Evolutionary conservation across 1,284 basidiomycete species (phyloP).

Genomic region (Fomitiporia mediterranea): DNA sequence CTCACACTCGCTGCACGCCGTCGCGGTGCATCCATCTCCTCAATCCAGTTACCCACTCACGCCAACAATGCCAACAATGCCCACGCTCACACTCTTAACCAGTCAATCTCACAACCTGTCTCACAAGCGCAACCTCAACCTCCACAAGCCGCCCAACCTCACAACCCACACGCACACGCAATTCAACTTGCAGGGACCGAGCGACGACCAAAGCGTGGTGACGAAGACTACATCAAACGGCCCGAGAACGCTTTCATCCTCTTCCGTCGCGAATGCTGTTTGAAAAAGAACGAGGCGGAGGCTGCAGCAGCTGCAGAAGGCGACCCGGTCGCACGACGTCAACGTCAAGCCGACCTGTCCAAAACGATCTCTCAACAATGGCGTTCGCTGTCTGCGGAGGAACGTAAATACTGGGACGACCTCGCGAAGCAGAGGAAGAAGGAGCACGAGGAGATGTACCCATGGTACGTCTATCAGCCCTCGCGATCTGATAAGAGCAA

Average conservation of each 20-base stretch:
- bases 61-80: no score
- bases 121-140: slow-evolving; percentile 26
- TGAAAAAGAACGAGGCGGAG: slow-evolving; percentile 49
- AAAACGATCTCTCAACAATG: slow-evolving; percentile 76
- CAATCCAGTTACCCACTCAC: slow-evolving; percentile 8
- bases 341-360: slow-evolving; percentile 57
- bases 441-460: slow-evolving; percentile 59
- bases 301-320: slow-evolving; percentile 33
- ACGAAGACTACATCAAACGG: slow-evolving; percentile 75
- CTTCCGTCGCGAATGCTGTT: slow-evolving; percentile 67
- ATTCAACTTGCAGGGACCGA: slow-evolving; percentile 40
- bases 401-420: slow-evolving; percentile 60
- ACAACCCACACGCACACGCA: slow-evolving; percentile 41
- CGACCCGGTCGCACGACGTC: slow-evolving; percentile 36
- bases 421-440: slow-evolving; percentile 54
- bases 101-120: not conserved
- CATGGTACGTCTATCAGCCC: slow-evolving; percentile 72
- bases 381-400: slow-evolving; percentile 56
- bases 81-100: not conserved
- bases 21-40: slow-evolving; percentile 16
- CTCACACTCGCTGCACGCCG: slow-evolving; percentile 14
- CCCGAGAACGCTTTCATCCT: slow-evolving; percentile 80
- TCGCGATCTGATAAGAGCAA: slow-evolving; percentile 31
- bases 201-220: slow-evolving; percentile 69
- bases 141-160: slow-evolving; percentile 33